Evolutionary conservation across 2,329 filamentous ascomycete species (phyloP).

Genomic region (Emergomyces orientalis): DNA sequence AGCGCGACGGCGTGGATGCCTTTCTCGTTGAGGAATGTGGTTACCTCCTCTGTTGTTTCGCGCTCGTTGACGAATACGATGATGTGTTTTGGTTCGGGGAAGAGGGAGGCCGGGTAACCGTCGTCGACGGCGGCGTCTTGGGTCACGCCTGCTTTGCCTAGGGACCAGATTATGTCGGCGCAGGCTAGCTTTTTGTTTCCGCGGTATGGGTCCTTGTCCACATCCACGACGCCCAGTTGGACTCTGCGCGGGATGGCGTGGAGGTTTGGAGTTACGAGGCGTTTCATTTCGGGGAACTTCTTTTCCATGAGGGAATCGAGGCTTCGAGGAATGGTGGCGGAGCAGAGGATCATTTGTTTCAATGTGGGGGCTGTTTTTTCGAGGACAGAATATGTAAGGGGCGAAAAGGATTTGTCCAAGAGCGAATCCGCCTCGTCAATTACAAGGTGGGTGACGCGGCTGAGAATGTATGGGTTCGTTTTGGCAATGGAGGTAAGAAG

Average conservation of each 20-base stretch:
- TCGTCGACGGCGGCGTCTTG: slow-evolving; percentile 19
- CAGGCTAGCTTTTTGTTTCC: slow-evolving; percentile 91
- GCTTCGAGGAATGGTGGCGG: slow-evolving; percentile 85
- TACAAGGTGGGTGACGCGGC: slow-evolving; percentile 79
- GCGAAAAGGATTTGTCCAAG: slow-evolving; percentile 83
- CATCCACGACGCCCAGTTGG: slow-evolving; percentile 85
- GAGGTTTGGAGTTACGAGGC: slow-evolving; percentile 88
- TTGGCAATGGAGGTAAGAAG: slow-evolving; percentile 80
- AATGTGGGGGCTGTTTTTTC: slow-evolving; percentile 73
- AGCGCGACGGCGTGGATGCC: slow-evolving; percentile 82
- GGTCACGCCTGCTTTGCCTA: slow-evolving; percentile 64
- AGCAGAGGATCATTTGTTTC: slow-evolving; percentile 82
- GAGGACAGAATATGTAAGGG: slow-evolving; percentile 71
- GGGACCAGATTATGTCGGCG: slow-evolving; percentile 88
- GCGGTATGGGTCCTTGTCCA: slow-evolving; percentile 82
- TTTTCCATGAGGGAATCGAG: slow-evolving; percentile 76
- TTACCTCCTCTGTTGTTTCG: slow-evolving; percentile 73
- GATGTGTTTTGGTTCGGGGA: slow-evolving; percentile 66
- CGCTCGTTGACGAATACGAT: slow-evolving; percentile 96
- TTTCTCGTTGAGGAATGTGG: slow-evolving; percentile 68
- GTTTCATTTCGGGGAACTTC: slow-evolving; percentile 71
- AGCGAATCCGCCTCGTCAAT: slow-evolving; percentile 95
- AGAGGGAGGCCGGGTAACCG: slow-evolving; percentile 27
- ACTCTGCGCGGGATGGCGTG: slow-evolving; percentile 93
- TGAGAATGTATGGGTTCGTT: slow-evolving; percentile 82